Conservation (phyloP, 2,329 filamentous ascomycete genomes). For the Monosporascus sp. region DNA sequence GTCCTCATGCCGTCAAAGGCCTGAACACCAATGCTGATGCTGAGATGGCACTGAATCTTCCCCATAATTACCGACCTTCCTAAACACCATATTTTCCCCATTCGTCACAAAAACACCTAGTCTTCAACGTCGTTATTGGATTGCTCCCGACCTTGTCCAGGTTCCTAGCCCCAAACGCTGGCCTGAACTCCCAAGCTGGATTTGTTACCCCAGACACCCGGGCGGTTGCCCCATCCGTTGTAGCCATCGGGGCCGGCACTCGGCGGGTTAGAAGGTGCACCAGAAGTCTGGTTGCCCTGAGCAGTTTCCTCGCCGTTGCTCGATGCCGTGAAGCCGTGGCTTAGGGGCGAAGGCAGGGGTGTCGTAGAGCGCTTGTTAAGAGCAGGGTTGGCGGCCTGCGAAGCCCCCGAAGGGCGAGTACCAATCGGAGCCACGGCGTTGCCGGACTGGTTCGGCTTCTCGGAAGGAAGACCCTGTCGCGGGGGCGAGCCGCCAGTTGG, state of each 20-base stretch:
- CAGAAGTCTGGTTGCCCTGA: conserved; percentile 35
- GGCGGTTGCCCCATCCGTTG: conserved; percentile 73
- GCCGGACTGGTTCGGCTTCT: conserved; percentile 49
- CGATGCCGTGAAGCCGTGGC: conserved; percentile 61
- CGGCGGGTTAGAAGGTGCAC: conserved; percentile 51
- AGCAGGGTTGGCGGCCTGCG: conserved; percentile 51
- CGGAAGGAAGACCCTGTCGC: conserved; percentile 53
- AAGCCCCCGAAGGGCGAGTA: conserved; percentile 66
- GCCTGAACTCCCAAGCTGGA: conserved; percentile 80
- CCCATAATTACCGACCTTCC: conserved; percentile 25
- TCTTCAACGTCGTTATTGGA: conserved; percentile 1
- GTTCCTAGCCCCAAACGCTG: conserved; percentile 80
- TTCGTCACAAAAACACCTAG: conserved; percentile 3
- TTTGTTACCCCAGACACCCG: conserved; percentile 80
- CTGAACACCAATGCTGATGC: conserved; percentile 33
- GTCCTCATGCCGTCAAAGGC: conserved; percentile 27
- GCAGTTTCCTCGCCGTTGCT: conserved; percentile 45
- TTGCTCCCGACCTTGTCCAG: conserved; percentile 5
- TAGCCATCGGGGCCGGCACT: conserved; percentile 40
- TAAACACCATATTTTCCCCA: conserved; percentile 28
- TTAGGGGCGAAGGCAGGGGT: conserved; percentile 83
- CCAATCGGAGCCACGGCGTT: conserved; percentile 85
- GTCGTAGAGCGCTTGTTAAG: conserved; percentile 82
- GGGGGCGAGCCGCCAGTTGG: conserved; percentile 74
- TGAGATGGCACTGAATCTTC: conserved; percentile 25